These are phyloP conservation scores for Flaveria linearis DNA, from an alignment of 129 eudicot species.

Conservation along the genomic window DNA sequence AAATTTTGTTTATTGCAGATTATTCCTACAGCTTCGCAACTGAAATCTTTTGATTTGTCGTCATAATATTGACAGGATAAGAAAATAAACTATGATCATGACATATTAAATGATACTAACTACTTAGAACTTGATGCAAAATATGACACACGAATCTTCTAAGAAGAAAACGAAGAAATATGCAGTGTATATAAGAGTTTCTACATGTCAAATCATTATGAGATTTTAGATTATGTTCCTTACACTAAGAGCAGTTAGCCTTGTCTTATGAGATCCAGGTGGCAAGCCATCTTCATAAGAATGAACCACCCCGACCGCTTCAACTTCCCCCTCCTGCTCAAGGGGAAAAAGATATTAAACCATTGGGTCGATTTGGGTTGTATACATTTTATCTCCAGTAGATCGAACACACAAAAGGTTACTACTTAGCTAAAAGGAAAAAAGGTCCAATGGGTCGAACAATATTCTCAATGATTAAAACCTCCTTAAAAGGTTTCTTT, in stretches of 20 bases:
- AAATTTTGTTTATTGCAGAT: background rate
- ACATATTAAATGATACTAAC: background rate
- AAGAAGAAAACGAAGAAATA: background rate
- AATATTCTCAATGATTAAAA: too few species aligned
- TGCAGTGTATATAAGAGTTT: background rate
- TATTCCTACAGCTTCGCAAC: background rate
- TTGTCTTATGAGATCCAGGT: constrained; percentile 84
- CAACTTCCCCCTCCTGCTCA: constrained; percentile 88
- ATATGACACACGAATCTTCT: background rate
- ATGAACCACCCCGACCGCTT: constrained; percentile 78
- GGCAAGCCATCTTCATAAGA: constrained; percentile 95
- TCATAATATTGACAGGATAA: constrained; percentile 1
- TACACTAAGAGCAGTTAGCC: constrained; percentile 93
- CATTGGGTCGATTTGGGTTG: background rate
- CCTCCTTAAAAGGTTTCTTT: too few species aligned
- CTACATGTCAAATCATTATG: background rate
- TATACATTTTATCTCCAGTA: background rate
- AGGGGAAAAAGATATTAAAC: background rate
- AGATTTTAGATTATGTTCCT: constrained; percentile 14
- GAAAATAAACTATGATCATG: background rate
- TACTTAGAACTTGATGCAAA: constrained; percentile 6
- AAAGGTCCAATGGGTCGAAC: background rate
- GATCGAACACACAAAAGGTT: background rate
- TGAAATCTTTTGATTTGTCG: constrained; percentile 1
- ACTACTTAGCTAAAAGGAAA: background rate